These are phyloP conservation scores for Colletotrichum plurivorum DNA, from an alignment of 2,329 filamentous ascomycete species.

Conservation along the genomic window DNA sequence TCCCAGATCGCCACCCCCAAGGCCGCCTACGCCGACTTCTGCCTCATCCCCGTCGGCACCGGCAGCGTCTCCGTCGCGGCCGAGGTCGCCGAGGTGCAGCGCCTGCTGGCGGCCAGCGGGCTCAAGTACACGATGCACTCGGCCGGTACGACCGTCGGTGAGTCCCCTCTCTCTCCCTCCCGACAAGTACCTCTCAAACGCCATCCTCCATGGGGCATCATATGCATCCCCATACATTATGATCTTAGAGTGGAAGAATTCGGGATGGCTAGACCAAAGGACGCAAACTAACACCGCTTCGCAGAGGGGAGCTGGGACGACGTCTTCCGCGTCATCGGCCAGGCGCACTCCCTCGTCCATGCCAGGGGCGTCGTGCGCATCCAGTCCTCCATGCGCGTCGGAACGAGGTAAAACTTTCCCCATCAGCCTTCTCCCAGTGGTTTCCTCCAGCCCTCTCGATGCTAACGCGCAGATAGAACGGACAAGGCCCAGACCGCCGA, in stretches of 20 bases:
- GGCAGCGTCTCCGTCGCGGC: slow-evolving; percentile 81
- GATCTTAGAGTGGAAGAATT: no score
- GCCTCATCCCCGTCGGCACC: slow-evolving; percentile 90
- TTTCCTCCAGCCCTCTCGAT: no score
- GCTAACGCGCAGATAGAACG: slow-evolving; percentile 65
- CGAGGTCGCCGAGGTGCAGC: slow-evolving; percentile 91
- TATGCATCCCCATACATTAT: no score
- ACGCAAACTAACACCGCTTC: slow-evolving; percentile 76
- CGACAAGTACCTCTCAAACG: no score
- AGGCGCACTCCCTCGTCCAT: slow-evolving; percentile 85
- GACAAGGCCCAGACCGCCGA: slow-evolving; percentile 87
- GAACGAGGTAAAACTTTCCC: slow-evolving; percentile 72
- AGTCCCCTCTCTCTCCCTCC: slow-evolving; percentile 47
- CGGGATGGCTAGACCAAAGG: no score
- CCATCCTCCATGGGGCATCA: no score
- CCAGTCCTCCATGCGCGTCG: slow-evolving; percentile 90
- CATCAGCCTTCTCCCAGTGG: no score
- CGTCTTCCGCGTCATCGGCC: slow-evolving; percentile 88
- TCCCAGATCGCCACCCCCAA: slow-evolving; percentile 73
- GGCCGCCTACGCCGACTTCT: slow-evolving; percentile 90
- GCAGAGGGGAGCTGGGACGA: slow-evolving; percentile 92
- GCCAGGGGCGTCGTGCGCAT: slow-evolving; percentile 83
- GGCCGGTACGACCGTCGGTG: slow-evolving; percentile 92
- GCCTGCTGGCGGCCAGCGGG: slow-evolving; percentile 84
- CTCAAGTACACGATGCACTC: slow-evolving; percentile 92